These are phyloP conservation scores for Coemansia sp. DNA, from an alignment of 192 early-diverging fungal genomes.

Conservation along the genomic window DNA sequence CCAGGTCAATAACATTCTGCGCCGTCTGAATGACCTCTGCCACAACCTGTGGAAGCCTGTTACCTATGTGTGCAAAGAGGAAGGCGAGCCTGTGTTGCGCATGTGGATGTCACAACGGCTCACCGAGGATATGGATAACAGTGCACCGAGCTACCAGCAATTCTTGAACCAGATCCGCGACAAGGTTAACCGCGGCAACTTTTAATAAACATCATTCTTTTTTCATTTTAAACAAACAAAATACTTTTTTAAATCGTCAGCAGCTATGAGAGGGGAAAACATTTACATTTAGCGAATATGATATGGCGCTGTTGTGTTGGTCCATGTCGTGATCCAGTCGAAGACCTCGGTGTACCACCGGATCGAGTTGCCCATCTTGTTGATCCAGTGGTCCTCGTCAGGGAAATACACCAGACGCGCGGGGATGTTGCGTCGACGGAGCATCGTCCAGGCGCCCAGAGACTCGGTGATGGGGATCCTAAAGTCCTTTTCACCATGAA, in stretches of 20 bases:
- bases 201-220: constrained; percentile 14
- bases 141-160: constrained; percentile 77
- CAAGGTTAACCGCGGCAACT: constrained; percentile 63
- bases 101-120: constrained; percentile 86
- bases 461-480: constrained; percentile 69
- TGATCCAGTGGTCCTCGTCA: constrained; percentile 72
- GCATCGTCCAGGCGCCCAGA: constrained; percentile 70
- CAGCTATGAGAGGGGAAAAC: neutral
- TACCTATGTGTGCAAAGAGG: constrained; percentile 89
- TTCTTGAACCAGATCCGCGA: constrained; percentile 77
- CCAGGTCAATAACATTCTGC: constrained; percentile 76
- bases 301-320: constrained; percentile 37
- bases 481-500: constrained; percentile 72
- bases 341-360: constrained; percentile 71
- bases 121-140: constrained; percentile 90
- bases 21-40: constrained; percentile 70
- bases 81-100: constrained; percentile 82
- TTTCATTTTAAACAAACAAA: neutral
- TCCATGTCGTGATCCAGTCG: constrained; percentile 56
- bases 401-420: constrained; percentile 74
- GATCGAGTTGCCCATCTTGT: constrained; percentile 68
- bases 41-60: constrained; percentile 73
- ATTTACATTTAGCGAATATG: neutral
- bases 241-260: neutral
- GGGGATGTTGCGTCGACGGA: constrained; percentile 69